These are phyloP conservation scores for Cucurbita ficifolia DNA, from an alignment of 306 rosid species.

Conservation along the genomic window DNA sequence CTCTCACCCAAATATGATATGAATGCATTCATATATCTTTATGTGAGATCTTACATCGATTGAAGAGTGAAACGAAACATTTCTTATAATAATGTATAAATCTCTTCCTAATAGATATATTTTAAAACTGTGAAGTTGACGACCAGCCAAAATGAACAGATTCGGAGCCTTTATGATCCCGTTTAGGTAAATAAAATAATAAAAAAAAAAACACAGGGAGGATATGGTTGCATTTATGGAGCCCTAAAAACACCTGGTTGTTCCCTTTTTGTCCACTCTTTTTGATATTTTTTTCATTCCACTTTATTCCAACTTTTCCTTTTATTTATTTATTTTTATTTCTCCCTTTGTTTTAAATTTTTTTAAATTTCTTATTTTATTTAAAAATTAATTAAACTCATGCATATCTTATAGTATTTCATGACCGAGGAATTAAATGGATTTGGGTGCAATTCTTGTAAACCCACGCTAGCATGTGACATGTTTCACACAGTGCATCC, in stretches of 20 bases:
- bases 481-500: neutral
- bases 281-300: neutral
- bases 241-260: conserved; percentile 3
- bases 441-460: neutral
- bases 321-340: neutral
- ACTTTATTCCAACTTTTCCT: neutral
- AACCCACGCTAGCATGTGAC: neutral
- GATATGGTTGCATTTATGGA: neutral
- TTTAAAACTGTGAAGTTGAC: too few relatives aligned
- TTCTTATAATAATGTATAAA: too few relatives aligned
- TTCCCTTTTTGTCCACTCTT: conserved; percentile 6
- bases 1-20: too few relatives aligned
- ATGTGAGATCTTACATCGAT: too few relatives aligned
- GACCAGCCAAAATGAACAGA: too few relatives aligned
- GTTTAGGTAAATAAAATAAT: neutral
- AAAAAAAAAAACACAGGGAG: neutral
- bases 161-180: too few relatives aligned
- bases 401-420: neutral
- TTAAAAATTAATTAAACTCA: neutral
- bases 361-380: too few relatives aligned
- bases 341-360: too few relatives aligned
- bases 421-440: neutral
- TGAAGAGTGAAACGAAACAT: too few relatives aligned
- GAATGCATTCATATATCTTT: too few relatives aligned
- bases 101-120: too few relatives aligned